Conservation (phyloP, 257 asterid genomes). For the Plectranthus barbatus region DNA sequence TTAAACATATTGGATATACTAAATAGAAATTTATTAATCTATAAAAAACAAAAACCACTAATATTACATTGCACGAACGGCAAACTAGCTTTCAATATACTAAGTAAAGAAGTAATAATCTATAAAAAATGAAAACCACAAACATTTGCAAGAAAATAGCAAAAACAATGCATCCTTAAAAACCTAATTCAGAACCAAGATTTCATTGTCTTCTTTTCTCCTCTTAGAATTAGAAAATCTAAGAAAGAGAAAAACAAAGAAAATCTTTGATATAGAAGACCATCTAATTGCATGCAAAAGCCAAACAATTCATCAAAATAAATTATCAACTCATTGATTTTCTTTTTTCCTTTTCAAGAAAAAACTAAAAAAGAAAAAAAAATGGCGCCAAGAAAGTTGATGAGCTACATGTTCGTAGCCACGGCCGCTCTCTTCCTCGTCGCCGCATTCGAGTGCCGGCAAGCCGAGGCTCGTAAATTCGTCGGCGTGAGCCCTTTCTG, state of each 20-base stretch:
- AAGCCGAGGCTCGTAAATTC: conserved; percentile 18
- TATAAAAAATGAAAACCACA: background rate
- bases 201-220: background rate
- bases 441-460: background rate
- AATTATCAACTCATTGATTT: background rate
- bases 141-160: background rate
- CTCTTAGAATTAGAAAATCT: background rate
- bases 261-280: background rate
- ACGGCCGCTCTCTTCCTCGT: conserved; percentile 14
- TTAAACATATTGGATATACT: background rate
- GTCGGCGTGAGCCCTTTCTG: conserved; percentile 32
- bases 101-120: background rate
- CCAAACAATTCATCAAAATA: background rate
- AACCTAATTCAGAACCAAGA: background rate
- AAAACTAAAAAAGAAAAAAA: background rate
- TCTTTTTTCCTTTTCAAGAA: background rate
- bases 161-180: background rate
- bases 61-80: no score
- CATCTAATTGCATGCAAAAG: no score
- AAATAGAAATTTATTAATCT: no score
- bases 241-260: background rate
- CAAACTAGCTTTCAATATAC: no score
- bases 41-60: no score
- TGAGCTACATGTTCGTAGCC: conserved; percentile 1
- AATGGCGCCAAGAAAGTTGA: conserved; percentile 15